Evolutionary conservation across 2,329 filamentous ascomycete genomes (phyloP).

Genomic region (Fusarium haematococcum): DNA sequence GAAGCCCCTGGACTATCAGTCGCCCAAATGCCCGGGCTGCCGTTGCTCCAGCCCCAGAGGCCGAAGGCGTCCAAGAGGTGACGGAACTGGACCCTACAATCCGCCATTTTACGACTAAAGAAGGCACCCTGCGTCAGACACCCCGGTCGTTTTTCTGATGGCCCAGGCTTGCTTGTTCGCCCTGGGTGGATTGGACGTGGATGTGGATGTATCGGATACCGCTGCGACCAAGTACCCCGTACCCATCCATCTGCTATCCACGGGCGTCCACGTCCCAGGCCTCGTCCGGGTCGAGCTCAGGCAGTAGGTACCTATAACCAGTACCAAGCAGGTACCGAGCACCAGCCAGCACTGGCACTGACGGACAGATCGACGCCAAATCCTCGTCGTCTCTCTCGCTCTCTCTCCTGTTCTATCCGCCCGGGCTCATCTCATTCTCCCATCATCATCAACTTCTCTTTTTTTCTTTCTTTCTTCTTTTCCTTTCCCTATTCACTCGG

Average conservation of each 20-base stretch:
- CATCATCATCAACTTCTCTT: conserved; percentile 13
- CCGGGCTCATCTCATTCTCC: conserved; percentile 21
- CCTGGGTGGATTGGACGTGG: conserved; percentile 1
- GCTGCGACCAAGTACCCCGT: conserved; percentile 23
- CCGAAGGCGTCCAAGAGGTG: conserved; percentile 22
- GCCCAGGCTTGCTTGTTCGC: conserved; percentile 8
- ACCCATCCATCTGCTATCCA: neutral
- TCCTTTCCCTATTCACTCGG: conserved; percentile 20
- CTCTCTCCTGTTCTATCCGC: conserved; percentile 30
- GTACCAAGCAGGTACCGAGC: neutral
- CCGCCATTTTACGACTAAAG: conserved; percentile 20
- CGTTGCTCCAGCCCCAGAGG: conserved; percentile 22
- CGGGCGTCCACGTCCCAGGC: conserved; percentile 1
- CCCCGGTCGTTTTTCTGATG: conserved; percentile 20
- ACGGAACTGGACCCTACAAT: conserved; percentile 34
- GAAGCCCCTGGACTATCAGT: conserved; percentile 32
- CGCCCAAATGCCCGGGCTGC: conserved; percentile 17
- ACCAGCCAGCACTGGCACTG: conserved; percentile 2
- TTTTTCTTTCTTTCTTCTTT: conserved; percentile 14
- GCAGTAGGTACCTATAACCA: conserved; percentile 11
- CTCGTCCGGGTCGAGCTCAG: conserved; percentile 1
- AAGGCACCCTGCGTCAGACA: conserved; percentile 16
- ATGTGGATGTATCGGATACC: conserved; percentile 24
- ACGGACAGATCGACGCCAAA: conserved; percentile 33
- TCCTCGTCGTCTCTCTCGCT: neutral